Percentiles rank a stretch among this genome's conserved stretches.
phyloP scores from a whole-genome alignment of 306 rosid species.

The Lithocarpus polystachyus region DNA sequence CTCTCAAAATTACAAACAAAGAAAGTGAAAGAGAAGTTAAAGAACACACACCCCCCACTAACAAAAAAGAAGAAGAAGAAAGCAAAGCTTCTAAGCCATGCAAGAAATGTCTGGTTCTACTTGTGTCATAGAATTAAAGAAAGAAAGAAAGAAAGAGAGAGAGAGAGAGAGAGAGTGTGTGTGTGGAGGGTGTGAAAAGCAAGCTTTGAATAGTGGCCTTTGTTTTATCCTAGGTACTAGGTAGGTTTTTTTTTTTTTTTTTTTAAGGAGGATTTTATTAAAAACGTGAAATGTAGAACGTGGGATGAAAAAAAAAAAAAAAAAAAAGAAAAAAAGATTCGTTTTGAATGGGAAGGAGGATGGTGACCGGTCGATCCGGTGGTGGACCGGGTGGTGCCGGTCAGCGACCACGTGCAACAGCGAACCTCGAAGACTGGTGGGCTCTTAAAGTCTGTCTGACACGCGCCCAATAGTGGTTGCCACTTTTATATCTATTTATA shows the following conservation, averaged over 20 bases:
- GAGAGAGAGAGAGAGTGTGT: not conserved
- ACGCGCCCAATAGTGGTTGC: not conserved
- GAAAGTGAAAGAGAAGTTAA: too few species aligned
- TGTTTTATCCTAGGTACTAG: too few species aligned
- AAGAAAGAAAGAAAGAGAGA: not conserved
- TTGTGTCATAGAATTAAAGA: not conserved
- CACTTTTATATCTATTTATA: not conserved
- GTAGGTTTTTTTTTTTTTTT: not conserved
- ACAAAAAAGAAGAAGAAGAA: not conserved
- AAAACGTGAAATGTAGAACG: constrained; percentile 16
- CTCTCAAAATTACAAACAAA: too few species aligned
- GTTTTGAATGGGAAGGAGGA: not conserved
- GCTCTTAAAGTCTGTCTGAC: constrained; percentile 10
- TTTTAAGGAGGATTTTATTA: too few species aligned
- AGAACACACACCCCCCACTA: too few species aligned
- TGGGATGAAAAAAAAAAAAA: constrained; percentile 23
- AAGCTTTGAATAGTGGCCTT: not conserved
- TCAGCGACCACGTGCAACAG: constrained; percentile 46
- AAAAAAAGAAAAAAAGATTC: constrained; percentile 1
- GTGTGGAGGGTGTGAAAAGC: not conserved
- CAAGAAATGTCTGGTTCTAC: constrained; percentile 13
- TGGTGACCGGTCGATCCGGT: constrained; percentile 28
- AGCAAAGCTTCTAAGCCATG: constrained; percentile 3
- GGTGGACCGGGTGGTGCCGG: constrained; percentile 16
- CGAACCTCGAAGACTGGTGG: not conserved